Evolutionary conservation across 139 green algal species (phyloP).

Genomic region (Chlamydomonas eustigma): DNA sequence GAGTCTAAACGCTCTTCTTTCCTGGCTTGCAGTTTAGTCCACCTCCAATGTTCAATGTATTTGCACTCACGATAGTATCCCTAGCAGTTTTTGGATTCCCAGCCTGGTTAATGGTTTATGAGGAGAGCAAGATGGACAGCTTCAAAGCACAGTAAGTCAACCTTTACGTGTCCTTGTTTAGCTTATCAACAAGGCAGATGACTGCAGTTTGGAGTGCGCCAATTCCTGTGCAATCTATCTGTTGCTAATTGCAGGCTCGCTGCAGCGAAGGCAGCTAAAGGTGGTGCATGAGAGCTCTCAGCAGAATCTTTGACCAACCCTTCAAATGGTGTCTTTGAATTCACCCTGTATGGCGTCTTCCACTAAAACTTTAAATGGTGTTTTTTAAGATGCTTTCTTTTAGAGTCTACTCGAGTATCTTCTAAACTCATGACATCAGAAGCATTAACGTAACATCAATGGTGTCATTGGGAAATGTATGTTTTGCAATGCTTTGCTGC

Average conservation of each 20-base stretch:
- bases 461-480: too few relatives aligned
- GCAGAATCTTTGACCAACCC: too few relatives aligned
- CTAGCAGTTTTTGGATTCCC: constrained; percentile 17
- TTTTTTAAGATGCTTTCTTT: too few relatives aligned
- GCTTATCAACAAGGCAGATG: not conserved
- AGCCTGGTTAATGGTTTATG: constrained; percentile 17
- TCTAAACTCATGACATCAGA: too few relatives aligned
- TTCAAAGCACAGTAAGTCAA: constrained; percentile 18
- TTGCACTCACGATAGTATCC: constrained; percentile 10
- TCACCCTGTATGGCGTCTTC: too few relatives aligned
- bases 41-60: constrained; percentile 8
- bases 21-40: constrained; percentile 22
- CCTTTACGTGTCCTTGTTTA: not conserved
- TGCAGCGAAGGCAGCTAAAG: not conserved
- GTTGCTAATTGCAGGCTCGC: not conserved
- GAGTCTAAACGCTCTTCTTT: too few relatives aligned
- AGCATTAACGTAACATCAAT: too few relatives aligned
- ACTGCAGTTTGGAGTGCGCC: not conserved
- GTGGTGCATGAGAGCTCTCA: too few relatives aligned
- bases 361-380: too few relatives aligned
- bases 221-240: not conserved
- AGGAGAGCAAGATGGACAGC: constrained; percentile 18
- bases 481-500: too few relatives aligned
- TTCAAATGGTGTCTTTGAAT: too few relatives aligned
- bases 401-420: too few relatives aligned